Conservation (phyloP, 1,284 basidiomycete genomes). For the Phellinidium pouzarii region DNA sequence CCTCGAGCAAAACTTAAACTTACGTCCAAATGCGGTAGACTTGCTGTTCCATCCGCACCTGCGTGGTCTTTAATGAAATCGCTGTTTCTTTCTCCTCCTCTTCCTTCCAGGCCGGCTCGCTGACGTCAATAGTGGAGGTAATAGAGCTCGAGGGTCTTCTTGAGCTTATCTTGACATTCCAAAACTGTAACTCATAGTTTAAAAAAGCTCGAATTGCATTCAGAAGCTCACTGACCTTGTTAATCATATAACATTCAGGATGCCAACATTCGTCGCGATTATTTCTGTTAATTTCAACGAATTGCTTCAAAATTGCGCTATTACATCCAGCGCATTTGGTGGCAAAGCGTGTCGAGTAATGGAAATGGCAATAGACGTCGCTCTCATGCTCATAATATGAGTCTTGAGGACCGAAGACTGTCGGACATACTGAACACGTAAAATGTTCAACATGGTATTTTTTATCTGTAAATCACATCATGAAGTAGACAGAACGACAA, state of each 20-base stretch:
- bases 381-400: constrained; percentile 98
- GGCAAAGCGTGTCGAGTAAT: constrained; percentile 97
- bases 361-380: constrained; percentile 95
- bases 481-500: constrained; percentile 20
- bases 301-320: constrained; percentile 98
- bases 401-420: constrained; percentile 95
- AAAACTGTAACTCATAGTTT: constrained; percentile 57
- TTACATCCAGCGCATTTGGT: constrained; percentile 98
- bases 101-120: constrained; percentile 54
- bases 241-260: constrained; percentile 99
- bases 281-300: constrained; percentile 99
- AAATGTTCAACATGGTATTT: constrained; percentile 99
- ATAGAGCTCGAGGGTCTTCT: constrained; percentile 55
- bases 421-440: constrained; percentile 94
- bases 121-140: constrained; percentile 45
- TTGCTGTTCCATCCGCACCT: constrained; percentile 93
- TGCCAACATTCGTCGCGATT: constrained; percentile 99
- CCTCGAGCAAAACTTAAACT: constrained; percentile 22
- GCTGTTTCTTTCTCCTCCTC: constrained; percentile 82
- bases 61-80: constrained; percentile 82
- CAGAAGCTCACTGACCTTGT: constrained; percentile 61
- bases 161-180: constrained; percentile 96
- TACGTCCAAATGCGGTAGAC: constrained; percentile 98
- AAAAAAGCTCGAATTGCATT: constrained; percentile 19
- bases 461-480: constrained; percentile 56